phyloP scores from a whole-genome alignment of 202 grass and related monocot genomes.

The Brachypodium distachyon region DNA sequence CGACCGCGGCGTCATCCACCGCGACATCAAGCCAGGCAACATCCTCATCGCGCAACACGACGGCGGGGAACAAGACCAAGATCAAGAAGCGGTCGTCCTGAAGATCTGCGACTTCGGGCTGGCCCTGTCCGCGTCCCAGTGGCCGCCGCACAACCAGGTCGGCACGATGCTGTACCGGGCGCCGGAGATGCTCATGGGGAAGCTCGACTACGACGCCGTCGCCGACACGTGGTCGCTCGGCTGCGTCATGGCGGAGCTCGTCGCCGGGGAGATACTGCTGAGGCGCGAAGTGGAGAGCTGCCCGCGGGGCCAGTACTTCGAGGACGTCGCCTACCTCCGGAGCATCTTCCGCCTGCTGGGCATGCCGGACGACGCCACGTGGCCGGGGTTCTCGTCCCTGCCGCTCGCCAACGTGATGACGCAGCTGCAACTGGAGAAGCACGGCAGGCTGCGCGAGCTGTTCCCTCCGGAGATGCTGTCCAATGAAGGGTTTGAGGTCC shows the following conservation, averaged over 20 bases:
- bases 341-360: constrained; percentile 7
- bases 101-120: constrained; percentile 36
- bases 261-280: constrained; percentile 11
- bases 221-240: constrained; percentile 36
- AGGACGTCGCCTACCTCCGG: neutral
- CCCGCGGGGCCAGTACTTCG: neutral
- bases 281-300: neutral
- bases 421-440: neutral
- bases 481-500: neutral
- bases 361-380: neutral
- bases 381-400: neutral
- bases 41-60: constrained; percentile 21
- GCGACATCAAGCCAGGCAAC: constrained; percentile 35
- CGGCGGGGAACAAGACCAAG: neutral
- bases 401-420: neutral
- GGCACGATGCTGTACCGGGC: constrained; percentile 18
- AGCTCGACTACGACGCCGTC: constrained; percentile 2
- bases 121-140: neutral
- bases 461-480: neutral
- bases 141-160: neutral
- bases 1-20: constrained; percentile 7
- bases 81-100: too few relatives aligned
- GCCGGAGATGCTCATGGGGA: constrained; percentile 23
- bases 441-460: neutral
- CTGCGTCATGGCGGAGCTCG: constrained; percentile 33